Evolutionary conservation across 2,329 filamentous ascomycete genomes (phyloP), one percentile per base, ranked within the genome.

Genomic region (Sporothrix brunneoviolacea): DNA sequence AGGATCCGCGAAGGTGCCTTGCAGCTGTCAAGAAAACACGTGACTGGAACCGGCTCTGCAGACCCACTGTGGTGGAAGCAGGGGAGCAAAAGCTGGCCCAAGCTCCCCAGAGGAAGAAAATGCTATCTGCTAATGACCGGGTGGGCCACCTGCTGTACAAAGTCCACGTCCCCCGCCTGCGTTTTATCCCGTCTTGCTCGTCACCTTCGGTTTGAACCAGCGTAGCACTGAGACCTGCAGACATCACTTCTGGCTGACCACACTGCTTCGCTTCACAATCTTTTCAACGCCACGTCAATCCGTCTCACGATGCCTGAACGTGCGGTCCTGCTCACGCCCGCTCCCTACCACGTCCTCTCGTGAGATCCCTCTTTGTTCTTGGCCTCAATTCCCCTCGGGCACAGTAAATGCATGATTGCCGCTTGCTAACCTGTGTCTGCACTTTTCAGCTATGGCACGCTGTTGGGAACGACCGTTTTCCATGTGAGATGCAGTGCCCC

Each of bases 401-500:
- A n/a, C n/a, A n/a, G n/a, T n/a, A n/a, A n/a, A n/a, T 10, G 24
- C 24, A 28, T 28, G 24, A 5, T 5, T 10, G 24, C 24, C 24
- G 27, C 44, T 22, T 28, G 24, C 53, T 48, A n/a, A 51, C 48
- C 15, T 4, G 16, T 16, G 0, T 27, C 7, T 45, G 8, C 5
- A 7, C 8, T 56, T 38, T 32, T 7, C 59, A 93, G 88, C 64
- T 95, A 94, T 70, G 90, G 89, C 58, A 90, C 88, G 18, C 79
- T 97, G 44, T 74, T 97, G 13, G 93, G 93, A 57, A 84, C 85
- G 24, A 86, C 89, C 35, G 77, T 95, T 66, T 97, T 90, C 69
- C 89, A 97, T 66, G 84, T 86, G 68, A 42, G 60, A n/a, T n/a
- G 16, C 41, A 36, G 13, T 33, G 16, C 30, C 18, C n/a, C n/a